Percentiles rank a stretch among this genome's conserved stretches.
Conservation (phyloP, 148 eudicot genomes). For the Cornus controversa region DNA sequence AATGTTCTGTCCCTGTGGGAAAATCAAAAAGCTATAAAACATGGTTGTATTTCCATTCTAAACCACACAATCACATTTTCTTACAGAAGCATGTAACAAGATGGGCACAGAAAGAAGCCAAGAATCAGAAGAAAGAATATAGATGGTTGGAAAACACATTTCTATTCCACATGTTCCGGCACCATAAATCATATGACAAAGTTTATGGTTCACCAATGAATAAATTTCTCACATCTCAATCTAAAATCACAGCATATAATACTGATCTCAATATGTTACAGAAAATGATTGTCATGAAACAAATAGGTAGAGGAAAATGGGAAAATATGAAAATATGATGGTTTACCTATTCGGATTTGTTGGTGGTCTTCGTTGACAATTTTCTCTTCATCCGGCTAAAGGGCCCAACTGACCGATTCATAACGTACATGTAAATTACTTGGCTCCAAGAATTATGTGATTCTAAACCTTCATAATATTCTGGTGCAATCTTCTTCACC, state of each 20-base stretch:
- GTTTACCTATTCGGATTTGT: conserved; percentile 48
- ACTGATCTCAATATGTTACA: background rate
- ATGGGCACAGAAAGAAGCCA: too few species aligned
- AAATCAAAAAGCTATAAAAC: too few species aligned
- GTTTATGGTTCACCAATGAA: background rate
- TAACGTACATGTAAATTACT: conserved; percentile 81
- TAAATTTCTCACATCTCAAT: background rate
- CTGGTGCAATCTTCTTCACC: conserved; percentile 92
- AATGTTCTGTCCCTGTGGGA: too few species aligned
- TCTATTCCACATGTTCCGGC: background rate
- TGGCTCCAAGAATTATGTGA: conserved; percentile 89
- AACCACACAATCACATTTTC: too few species aligned
- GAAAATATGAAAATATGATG: background rate
- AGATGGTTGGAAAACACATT: background rate
- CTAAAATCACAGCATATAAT: background rate
- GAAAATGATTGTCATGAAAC: background rate
- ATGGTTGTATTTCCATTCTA: too few species aligned
- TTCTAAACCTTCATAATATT: conserved; percentile 62
- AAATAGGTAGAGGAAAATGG: background rate
- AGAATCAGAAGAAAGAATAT: background rate
- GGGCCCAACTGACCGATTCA: conserved; percentile 71
- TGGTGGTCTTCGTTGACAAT: conserved; percentile 21
- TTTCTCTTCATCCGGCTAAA: conserved; percentile 87
- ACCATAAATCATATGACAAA: background rate
- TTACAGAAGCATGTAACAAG: too few species aligned